Evolutionary conservation across 768 basidiomycete species (phyloP).

Genomic region (Flagelloscypha sp.): DNA sequence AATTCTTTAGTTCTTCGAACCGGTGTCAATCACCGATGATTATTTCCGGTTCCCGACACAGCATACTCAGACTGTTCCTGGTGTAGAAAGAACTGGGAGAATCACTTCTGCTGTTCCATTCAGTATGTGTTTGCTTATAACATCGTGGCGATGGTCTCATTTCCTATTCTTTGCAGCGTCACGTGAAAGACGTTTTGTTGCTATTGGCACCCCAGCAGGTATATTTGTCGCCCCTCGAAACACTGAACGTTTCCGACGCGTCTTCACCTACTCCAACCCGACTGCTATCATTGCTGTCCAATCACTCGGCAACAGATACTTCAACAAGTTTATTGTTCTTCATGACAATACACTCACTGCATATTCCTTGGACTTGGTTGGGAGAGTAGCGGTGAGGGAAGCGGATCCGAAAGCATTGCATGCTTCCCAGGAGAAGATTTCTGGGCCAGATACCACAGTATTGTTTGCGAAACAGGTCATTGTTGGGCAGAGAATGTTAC

Average conservation of each 20-base stretch:
- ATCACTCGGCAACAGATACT: slow-evolving; percentile 29
- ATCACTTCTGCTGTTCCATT: slow-evolving; percentile 56
- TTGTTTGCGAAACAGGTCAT: slow-evolving; percentile 53
- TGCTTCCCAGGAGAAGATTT: slow-evolving; percentile 54
- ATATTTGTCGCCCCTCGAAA: slow-evolving; percentile 56
- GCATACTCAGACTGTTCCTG: slow-evolving; percentile 21
- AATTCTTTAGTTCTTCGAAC: slow-evolving; percentile 53
- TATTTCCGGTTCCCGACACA: slow-evolving; percentile 46
- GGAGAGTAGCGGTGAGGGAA: slow-evolving; percentile 46
- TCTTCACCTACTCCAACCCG: slow-evolving; percentile 43
- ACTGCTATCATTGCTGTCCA: slow-evolving; percentile 51
- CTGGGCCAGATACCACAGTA: slow-evolving; percentile 44
- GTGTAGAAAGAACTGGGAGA: slow-evolving; percentile 43
- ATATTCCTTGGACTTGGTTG: slow-evolving; percentile 67
- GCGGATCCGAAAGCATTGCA: slow-evolving; percentile 38
- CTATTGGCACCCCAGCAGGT: slow-evolving; percentile 58
- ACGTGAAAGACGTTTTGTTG: slow-evolving; percentile 53
- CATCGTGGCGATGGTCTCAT: neutral
- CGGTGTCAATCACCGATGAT: slow-evolving; percentile 47
- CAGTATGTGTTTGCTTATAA: slow-evolving; percentile 30
- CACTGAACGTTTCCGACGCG: slow-evolving; percentile 53
- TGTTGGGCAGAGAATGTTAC: slow-evolving; percentile 43
- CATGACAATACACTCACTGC: slow-evolving; percentile 48
- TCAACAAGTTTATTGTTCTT: slow-evolving; percentile 64
- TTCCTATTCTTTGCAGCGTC: too few relatives aligned